Evolutionary conservation across 148 eudicot genomes (phyloP), one percentile per base, ranked within the genome.

Genomic region (Chenopodium suecicum): DNA sequence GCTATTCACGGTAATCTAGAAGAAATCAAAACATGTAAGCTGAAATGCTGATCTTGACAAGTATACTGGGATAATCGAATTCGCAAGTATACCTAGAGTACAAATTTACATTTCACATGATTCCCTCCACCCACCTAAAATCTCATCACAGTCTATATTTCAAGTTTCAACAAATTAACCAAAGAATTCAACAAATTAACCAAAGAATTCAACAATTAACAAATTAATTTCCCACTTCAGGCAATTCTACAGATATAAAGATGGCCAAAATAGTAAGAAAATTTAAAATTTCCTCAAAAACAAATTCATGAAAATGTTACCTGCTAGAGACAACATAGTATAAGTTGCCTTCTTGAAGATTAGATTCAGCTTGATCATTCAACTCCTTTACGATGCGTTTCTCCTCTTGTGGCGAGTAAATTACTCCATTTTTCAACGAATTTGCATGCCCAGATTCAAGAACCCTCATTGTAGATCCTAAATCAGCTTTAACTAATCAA

Each of bases 401-500:
- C 82, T 95, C 94, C 16, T 89, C 91, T 71, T 89, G 90, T 7
- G 96, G 96, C 50, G 91, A 83, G 25, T 93, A 84, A 81, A 80
- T 84, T 32, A 84, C 82, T 65, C 88, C 94, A 80, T 89, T 88
- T 84, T 82, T 88, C 89, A 89, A 3, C 1, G 75, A 78, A 68
- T 14, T 77, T 81, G 75, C 82, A 82, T 60, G 79, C 64, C 84
- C 89, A 29, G 84, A 58, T 80, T 84, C 88, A 63, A 84, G 82
- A 83, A 94, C 85, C 89, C 89, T 88, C 98, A 92, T 91, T 84
- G 80, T 78, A 82, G 83, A 70, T 80, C 79, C 75, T 8, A 52
- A 78, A 70, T 65, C 31, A 47, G 25, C 56, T 58, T 60, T 14
- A 41, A 76, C 34, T 73, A 6, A 41, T 41, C 7, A 41, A 41